Conservation (phyloP, 2,329 filamentous ascomycete genomes). For the Fusarium buharicum region DNA sequence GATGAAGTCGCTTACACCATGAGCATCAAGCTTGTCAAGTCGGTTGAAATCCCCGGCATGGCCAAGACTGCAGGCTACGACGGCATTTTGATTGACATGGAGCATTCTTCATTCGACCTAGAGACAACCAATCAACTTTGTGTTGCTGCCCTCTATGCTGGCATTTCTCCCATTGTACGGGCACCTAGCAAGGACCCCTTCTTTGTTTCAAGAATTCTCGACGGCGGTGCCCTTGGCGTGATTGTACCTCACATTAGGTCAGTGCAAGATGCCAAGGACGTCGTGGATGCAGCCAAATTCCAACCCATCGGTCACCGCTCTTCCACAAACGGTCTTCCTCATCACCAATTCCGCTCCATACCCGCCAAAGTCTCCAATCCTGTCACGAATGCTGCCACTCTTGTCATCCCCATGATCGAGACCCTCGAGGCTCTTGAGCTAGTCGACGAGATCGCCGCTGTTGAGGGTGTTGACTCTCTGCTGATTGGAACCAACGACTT, state of each 20-base stretch:
- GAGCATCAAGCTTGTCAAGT: conserved; percentile 48
- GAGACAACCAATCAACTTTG: conserved; percentile 49
- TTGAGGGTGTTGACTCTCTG: conserved; percentile 55
- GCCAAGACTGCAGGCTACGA: conserved; percentile 51
- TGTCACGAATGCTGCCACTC: conserved; percentile 37
- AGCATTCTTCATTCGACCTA: conserved; percentile 51
- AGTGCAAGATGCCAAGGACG: conserved; percentile 41
- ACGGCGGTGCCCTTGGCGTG: conserved; percentile 43
- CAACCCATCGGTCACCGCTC: conserved; percentile 37
- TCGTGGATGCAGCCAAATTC: conserved; percentile 45
- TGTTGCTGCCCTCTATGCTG: conserved; percentile 44
- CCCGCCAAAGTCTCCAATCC: conserved; percentile 38
- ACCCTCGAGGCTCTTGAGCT: conserved; percentile 43
- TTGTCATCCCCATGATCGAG: conserved; percentile 47
- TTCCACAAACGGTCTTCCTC: conserved; percentile 42
- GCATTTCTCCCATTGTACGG: conserved; percentile 45
- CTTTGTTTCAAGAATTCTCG: conserved; percentile 44
- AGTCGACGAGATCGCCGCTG: conserved; percentile 47
- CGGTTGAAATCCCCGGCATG: conserved; percentile 48
- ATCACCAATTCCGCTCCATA: conserved; percentile 35
- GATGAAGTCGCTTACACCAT: conserved; percentile 45
- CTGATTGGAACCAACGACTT: conserved; percentile 58
- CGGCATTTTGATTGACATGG: conserved; percentile 52
- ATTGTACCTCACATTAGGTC: conserved; percentile 44
- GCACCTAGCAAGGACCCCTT: conserved; percentile 42